phyloP scores from a whole-genome alignment of 192 early-diverging fungal genomes.

The Umbelopsis ramanniana region DNA sequence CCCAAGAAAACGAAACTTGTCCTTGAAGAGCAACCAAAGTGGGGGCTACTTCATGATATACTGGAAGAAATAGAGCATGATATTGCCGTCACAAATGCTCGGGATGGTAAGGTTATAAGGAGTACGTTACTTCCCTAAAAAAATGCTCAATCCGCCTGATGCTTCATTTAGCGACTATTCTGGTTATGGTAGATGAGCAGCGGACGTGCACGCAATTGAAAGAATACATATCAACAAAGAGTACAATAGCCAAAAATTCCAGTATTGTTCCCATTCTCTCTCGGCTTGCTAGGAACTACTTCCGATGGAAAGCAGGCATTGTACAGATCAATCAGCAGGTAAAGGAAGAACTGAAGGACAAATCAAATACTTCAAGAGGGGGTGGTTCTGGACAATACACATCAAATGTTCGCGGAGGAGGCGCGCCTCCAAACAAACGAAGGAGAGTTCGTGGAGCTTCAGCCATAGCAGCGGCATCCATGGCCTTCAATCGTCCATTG shows the following conservation, averaged over 20 bases:
- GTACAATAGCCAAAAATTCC: conserved; percentile 21
- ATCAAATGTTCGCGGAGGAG: neutral
- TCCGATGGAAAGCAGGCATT: conserved; percentile 74
- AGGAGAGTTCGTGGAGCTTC: conserved; percentile 54
- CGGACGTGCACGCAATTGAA: conserved; percentile 66
- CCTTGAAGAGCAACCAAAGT: conserved; percentile 95
- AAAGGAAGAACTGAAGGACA: neutral
- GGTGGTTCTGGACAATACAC: neutral
- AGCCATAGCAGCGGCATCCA: conserved; percentile 35
- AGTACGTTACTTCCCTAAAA: neutral
- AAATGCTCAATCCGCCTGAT: neutral
- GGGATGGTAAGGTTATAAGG: conserved; percentile 32
- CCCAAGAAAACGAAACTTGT: conserved; percentile 72
- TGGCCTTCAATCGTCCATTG: conserved; percentile 38
- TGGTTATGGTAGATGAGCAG: conserved; percentile 76
- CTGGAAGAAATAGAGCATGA: conserved; percentile 83
- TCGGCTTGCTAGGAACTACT: conserved; percentile 67
- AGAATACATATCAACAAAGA: conserved; percentile 52
- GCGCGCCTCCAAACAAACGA: conserved; percentile 54
- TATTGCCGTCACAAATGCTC: conserved; percentile 33
- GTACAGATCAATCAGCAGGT: conserved; percentile 32
- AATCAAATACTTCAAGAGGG: neutral
- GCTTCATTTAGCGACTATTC: conserved; percentile 47
- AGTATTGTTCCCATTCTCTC: conserved; percentile 42
- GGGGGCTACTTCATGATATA: conserved; percentile 70